These are phyloP conservation scores for Tephrocybe rancida DNA, from an alignment of 768 basidiomycete genomes.

Conservation along the genomic window DNA sequence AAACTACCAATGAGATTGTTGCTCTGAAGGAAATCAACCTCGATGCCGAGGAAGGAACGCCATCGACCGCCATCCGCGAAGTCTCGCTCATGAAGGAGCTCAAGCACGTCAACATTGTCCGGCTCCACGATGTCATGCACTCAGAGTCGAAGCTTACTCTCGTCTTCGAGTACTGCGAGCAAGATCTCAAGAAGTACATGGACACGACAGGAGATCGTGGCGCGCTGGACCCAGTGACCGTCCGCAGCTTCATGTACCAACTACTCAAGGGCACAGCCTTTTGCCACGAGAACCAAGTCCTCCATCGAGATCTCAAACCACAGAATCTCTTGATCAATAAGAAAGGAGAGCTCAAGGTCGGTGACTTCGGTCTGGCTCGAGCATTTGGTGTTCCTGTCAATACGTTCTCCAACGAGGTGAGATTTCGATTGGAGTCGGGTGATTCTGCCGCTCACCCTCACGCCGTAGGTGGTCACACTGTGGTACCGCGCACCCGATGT, in stretches of 20 bases:
- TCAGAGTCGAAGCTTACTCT: constrained; percentile 98
- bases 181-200: constrained; percentile 99
- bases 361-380: constrained; percentile 96
- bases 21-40: constrained; percentile 99
- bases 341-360: constrained; percentile 95
- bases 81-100: constrained; percentile 99
- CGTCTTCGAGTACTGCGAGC: constrained; percentile 98
- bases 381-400: constrained; percentile 99
- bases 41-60: constrained; percentile 98
- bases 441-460: background rate
- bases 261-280: constrained; percentile 96
- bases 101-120: constrained; percentile 98
- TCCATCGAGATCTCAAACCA: constrained; percentile 97
- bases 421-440: background rate
- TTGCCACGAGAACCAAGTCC: constrained; percentile 97
- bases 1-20: constrained; percentile 98
- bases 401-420: constrained; percentile 95
- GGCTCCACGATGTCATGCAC: constrained; percentile 98
- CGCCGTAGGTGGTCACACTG: constrained; percentile 84
- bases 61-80: constrained; percentile 97
- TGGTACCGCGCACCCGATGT: constrained; percentile 99
- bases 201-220: constrained; percentile 96
- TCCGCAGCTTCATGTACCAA: constrained; percentile 98
- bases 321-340: constrained; percentile 98
- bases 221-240: constrained; percentile 86